A percentile compares a stretch with the other conserved stretches of the same genome.
phyloP scores from a whole-genome alignment of 345 rosid genomes.

The Melaleuca quinquenervia region DNA sequence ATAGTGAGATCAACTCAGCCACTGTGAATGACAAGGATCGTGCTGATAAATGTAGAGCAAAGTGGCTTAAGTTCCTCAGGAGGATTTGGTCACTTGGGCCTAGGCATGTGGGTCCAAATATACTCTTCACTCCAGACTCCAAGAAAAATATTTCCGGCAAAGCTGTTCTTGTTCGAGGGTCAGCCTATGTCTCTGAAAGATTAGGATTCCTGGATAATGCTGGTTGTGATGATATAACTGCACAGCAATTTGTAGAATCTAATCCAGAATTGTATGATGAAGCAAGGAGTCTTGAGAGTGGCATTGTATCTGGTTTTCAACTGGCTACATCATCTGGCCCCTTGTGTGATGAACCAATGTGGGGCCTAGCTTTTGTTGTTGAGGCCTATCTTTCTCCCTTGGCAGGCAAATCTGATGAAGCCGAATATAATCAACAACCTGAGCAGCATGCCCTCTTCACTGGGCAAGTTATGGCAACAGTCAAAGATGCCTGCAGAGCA shows the following conservation, averaged over 20 bases:
- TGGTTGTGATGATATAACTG: constrained; percentile 3
- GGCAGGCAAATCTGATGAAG: constrained; percentile 22
- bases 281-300: constrained; percentile 59
- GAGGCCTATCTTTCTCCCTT: constrained; percentile 42
- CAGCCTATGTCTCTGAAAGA: constrained; percentile 58
- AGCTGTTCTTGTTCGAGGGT: constrained; percentile 47
- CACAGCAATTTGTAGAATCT: constrained; percentile 19
- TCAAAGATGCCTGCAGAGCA: constrained; percentile 77
- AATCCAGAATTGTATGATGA: constrained; percentile 28
- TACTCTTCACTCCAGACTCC: constrained; percentile 67
- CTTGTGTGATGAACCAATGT: constrained; percentile 80
- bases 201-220: constrained; percentile 46
- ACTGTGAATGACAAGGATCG: constrained; percentile 49
- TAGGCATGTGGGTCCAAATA: constrained; percentile 81
- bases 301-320: constrained; percentile 77
- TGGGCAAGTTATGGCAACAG: constrained; percentile 82
- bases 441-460: constrained; percentile 63
- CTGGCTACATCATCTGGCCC: constrained; percentile 84
- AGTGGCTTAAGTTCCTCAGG: constrained; percentile 58
- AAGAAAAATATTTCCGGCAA: constrained; percentile 18
- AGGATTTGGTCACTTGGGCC: constrained; percentile 97
- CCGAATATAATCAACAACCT: constrained; percentile 29
- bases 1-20: constrained; percentile 28
- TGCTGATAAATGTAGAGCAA: constrained; percentile 43
- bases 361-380: constrained; percentile 79